phyloP scores from a whole-genome alignment of 495 filamentous ascomycete genomes.

The Hyaloscypha finlandica region DNA sequence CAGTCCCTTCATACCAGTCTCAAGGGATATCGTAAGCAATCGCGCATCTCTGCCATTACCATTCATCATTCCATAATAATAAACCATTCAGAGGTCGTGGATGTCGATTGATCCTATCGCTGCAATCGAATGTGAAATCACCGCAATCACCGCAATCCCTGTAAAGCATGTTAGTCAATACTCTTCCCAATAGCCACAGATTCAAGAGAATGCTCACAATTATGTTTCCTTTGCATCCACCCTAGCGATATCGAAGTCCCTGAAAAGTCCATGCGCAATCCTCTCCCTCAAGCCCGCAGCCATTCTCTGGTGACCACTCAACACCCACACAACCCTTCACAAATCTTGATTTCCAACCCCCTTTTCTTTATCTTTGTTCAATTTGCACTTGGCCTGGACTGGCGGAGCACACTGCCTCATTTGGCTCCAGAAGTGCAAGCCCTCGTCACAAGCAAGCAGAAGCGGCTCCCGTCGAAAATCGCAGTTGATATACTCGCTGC shows the following conservation, averaged over 20 bases:
- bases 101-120: not conserved
- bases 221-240: not conserved
- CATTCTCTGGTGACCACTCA: not conserved
- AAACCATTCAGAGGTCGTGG: not conserved
- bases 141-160: not conserved
- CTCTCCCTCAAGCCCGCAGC: not conserved
- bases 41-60: no score
- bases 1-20: no score
- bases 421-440: not conserved
- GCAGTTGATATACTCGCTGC: constrained; percentile 10
- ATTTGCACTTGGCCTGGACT: not conserved
- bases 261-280: not conserved
- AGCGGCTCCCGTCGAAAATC: not conserved
- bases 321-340: not conserved
- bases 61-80: not conserved
- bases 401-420: constrained; percentile 7
- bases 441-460: constrained; percentile 1
- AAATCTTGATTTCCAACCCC: not conserved
- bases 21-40: no score
- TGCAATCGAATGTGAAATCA: not conserved
- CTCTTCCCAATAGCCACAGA: not conserved
- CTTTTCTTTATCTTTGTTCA: not conserved
- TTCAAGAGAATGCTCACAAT: not conserved
- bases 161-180: not conserved
- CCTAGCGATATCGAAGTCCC: not conserved